These are phyloP conservation scores for Hibiscus tridactylites DNA, from an alignment of 345 rosid genomes.

Conservation along the genomic window DNA sequence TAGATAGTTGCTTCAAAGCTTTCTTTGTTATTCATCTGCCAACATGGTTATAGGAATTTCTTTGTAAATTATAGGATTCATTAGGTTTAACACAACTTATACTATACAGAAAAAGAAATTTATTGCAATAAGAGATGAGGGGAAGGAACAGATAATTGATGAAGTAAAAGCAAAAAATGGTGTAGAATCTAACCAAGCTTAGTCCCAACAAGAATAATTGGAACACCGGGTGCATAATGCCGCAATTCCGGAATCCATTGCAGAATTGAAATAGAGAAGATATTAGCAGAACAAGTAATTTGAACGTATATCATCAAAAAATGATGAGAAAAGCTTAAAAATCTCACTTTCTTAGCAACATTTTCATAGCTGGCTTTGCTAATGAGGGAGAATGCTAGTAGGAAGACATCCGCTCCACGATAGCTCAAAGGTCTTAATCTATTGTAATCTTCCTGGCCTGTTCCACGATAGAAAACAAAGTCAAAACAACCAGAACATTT, in stretches of 20 bases:
- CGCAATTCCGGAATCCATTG: conserved; percentile 94
- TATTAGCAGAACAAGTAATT: conserved; percentile 14
- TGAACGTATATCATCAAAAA: not conserved
- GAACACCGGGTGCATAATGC: conserved; percentile 88
- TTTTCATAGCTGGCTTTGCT: conserved; percentile 95
- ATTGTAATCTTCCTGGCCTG: conserved; percentile 93
- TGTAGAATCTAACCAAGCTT: conserved; percentile 52
- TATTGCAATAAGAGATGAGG: not conserved
- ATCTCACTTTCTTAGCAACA: conserved; percentile 64
- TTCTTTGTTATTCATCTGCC: no score
- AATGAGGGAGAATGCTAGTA: conserved; percentile 81
- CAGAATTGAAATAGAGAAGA: conserved; percentile 14
- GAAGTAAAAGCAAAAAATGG: conserved; percentile 1
- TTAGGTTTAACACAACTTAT: not conserved
- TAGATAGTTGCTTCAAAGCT: not conserved
- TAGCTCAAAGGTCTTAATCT: conserved; percentile 86
- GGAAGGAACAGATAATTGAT: not conserved
- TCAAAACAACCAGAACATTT: conserved; percentile 1
- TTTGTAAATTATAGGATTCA: not conserved
- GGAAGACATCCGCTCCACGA: conserved; percentile 85
- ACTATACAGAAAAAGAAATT: not conserved
- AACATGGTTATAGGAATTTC: not conserved
- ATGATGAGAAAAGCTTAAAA: not conserved
- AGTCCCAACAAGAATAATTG: conserved; percentile 75
- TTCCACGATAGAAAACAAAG: conserved; percentile 11